Conservation (phyloP, 306 rosid species). For the Prunus padus region DNA sequence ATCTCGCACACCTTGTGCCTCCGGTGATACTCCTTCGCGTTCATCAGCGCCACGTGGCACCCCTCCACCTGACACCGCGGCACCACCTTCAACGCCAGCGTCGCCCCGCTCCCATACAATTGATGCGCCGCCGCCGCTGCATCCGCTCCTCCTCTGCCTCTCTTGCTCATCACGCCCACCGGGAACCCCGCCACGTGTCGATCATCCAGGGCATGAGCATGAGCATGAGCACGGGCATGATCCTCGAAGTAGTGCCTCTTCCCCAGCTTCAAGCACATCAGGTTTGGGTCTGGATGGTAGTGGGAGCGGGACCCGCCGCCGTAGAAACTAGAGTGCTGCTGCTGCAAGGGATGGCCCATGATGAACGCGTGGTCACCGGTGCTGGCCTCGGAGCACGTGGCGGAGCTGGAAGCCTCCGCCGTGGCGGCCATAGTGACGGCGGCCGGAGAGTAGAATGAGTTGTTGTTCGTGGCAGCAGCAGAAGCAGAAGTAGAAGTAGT, state of each 20-base stretch:
- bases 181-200: constrained; percentile 30
- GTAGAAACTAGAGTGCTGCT: background rate
- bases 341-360: background rate
- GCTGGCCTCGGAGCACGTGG: background rate
- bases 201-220: constrained; percentile 15
- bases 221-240: background rate
- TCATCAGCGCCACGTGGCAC: constrained; percentile 70
- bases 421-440: background rate
- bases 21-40: constrained; percentile 89
- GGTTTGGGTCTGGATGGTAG: constrained; percentile 68
- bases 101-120: constrained; percentile 5
- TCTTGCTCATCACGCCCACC: constrained; percentile 36
- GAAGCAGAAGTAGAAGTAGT: constrained; percentile 16
- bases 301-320: constrained; percentile 14
- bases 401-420: background rate
- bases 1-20: constrained; percentile 92
- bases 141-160: constrained; percentile 33
- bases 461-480: background rate
- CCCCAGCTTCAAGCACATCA: constrained; percentile 84
- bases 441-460: constrained; percentile 9
- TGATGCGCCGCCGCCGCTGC: background rate
- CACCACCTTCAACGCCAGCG: constrained; percentile 30
- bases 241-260: constrained; percentile 93
- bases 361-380: background rate
- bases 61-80: constrained; percentile 95